Evolutionary conservation across 2,329 filamentous ascomycete genomes (phyloP), one percentile per base, ranked within the genome.

Genomic region (Nigrospora sphaerica): DNA sequence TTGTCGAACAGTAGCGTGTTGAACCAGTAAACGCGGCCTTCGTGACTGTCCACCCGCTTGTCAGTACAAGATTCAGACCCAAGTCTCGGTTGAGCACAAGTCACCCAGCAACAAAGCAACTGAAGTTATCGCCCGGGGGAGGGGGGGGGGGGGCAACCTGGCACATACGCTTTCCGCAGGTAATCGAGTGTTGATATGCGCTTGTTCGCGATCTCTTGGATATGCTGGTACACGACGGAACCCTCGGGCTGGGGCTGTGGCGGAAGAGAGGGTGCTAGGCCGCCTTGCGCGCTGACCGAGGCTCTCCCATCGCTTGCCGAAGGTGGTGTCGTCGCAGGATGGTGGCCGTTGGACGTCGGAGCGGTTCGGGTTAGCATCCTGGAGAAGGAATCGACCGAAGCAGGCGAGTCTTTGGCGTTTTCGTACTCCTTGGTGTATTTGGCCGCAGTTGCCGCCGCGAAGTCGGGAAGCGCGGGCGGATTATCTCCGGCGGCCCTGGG

Each of bases 1-100:
- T 88, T 86, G 54, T 90, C 88, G 67, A 95, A 95, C 60, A 95
- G 86, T 50, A 95, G 81, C 0, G 93, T 96, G 69, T 96, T 96
- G 74, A 97, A 96, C 91, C 93, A 97, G 72, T 95, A 97, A 37
- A 95, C 83, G 48, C 89, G 84, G 50, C 92, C 91, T 68, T 96
- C 90, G 62, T 98, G 91, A 28, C 89, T 95, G 62, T 44, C 5
- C 23, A 45, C 6, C 39, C 14, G n/a, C 37, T 32, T 11, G 45
- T 40, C 23, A 46, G 44, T 12, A 39, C 9, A 7, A 10, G 23
- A 28, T 28, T 6, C 23, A 28, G 23, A 28, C 23, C 2, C 5
- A 28, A 28, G 23, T 28, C 23, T 2, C 7, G 5, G 23, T 9
- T 5, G 23, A 28, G 23, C 23, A 28, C 10, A 10, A 28, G 7